Evolutionary conservation across 1,139 yeast genomes (phyloP).

Genomic region (Lodderomyces orthopsilosis): DNA sequence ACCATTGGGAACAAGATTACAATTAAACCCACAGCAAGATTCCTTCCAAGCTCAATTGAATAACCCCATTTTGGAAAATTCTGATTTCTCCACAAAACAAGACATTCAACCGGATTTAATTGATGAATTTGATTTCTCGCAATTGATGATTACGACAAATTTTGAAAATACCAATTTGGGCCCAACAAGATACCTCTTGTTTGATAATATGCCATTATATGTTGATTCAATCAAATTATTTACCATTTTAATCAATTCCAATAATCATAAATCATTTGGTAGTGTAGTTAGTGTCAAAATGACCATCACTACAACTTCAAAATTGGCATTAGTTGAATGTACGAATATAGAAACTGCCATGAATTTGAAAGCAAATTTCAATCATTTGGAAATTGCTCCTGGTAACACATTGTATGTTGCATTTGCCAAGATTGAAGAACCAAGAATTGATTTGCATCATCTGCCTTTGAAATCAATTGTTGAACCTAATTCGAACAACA

Average conservation of each 20-base stretch:
- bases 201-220: conserved; percentile 69
- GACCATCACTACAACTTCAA: conserved; percentile 37
- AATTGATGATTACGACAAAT: conserved; percentile 49
- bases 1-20: conserved; percentile 2
- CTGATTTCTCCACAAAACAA: background rate
- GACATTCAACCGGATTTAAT: conserved; percentile 32
- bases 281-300: conserved; percentile 51
- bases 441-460: background rate
- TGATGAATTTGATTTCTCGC: conserved; percentile 56
- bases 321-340: conserved; percentile 71
- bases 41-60: conserved; percentile 8
- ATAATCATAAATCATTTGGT: conserved; percentile 25
- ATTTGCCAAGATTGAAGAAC: conserved; percentile 55
- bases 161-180: conserved; percentile 68
- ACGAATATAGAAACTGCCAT: conserved; percentile 70
- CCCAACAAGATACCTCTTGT: conserved; percentile 72
- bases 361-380: conserved; percentile 70
- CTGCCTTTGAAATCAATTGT: background rate
- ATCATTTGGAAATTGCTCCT: conserved; percentile 78
- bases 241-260: conserved; percentile 30
- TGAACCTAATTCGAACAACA: background rate
- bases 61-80: background rate
- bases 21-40: conserved; percentile 16
- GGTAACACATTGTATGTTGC: conserved; percentile 66
- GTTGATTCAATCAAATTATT: conserved; percentile 36